Evolutionary conservation across 2,329 filamentous ascomycete species (phyloP).

Genomic region (Zymoseptoria crescenta): DNA sequence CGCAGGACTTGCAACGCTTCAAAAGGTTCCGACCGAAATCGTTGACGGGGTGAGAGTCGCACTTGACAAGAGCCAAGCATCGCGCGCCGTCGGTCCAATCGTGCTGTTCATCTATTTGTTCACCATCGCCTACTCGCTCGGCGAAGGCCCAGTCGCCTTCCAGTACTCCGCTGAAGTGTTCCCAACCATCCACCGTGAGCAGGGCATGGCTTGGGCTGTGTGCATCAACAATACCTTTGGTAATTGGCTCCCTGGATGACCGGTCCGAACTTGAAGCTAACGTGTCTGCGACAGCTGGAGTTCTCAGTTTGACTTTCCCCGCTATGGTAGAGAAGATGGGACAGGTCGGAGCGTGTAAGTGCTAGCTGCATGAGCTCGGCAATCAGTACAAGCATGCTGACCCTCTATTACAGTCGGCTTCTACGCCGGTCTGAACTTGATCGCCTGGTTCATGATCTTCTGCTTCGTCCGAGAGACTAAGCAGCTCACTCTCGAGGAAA

Average conservation of each 20-base stretch:
- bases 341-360: constrained; percentile 46
- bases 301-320: constrained; percentile 38
- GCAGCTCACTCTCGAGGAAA: constrained; percentile 41
- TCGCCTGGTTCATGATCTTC: constrained; percentile 46
- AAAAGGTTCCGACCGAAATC: constrained; percentile 5
- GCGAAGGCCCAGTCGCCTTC: constrained; percentile 36
- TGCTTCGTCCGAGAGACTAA: constrained; percentile 43
- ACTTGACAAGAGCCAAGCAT: constrained; percentile 17
- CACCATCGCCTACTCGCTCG: constrained; percentile 44
- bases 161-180: constrained; percentile 40
- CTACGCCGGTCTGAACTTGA: constrained; percentile 50
- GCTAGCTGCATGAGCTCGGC: constrained; percentile 35
- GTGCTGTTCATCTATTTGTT: constrained; percentile 43
- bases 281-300: constrained; percentile 33
- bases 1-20: constrained; percentile 33
- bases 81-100: constrained; percentile 30
- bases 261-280: neutral
- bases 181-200: constrained; percentile 39
- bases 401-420: constrained; percentile 43
- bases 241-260: constrained; percentile 7
- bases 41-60: constrained; percentile 5
- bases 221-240: constrained; percentile 48
- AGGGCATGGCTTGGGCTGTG: constrained; percentile 45
- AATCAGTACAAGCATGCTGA: neutral
- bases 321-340: constrained; percentile 43